A percentile compares a stretch with the other conserved stretches of the same genome.
These are phyloP conservation scores for Anisodus tanguticus DNA, from an alignment of 257 asterid genomes.

Conservation along the genomic window DNA sequence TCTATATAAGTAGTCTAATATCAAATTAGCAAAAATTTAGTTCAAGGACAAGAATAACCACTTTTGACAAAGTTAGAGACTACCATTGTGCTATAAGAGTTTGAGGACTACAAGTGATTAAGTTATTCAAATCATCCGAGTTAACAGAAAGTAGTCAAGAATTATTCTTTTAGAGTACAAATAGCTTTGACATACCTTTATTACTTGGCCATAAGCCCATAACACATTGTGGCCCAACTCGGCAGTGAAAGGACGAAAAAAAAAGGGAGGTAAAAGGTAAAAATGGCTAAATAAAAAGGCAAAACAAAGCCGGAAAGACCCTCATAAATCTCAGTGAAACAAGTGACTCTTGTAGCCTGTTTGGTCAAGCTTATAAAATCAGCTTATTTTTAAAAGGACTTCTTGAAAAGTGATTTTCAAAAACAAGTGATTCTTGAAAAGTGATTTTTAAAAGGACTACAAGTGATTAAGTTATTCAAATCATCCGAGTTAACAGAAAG, in stretches of 20 bases:
- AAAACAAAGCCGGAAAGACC: not conserved
- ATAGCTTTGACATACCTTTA: not conserved
- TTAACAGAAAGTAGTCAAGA: not conserved
- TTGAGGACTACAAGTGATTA: no score
- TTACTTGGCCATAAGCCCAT: not conserved
- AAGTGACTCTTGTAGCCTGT: conserved; percentile 23
- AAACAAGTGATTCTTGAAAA: no score
- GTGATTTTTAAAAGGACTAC: no score
- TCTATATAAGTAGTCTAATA: no score
- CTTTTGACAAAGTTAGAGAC: no score
- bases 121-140: conserved; percentile 7
- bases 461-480: not conserved
- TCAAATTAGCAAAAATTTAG: no score
- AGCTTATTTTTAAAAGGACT: no score
- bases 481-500: not conserved
- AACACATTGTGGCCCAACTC: not conserved
- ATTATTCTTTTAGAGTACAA: not conserved
- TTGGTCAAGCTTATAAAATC: no score
- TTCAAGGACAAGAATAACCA: no score
- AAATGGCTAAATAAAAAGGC: not conserved
- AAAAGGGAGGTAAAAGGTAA: not conserved
- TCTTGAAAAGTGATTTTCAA: no score
- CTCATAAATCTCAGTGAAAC: not conserved
- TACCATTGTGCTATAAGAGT: no score
- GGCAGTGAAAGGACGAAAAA: not conserved